Conservation (phyloP, 1,284 basidiomycete genomes). For the Gymnopus androsaceus region DNA sequence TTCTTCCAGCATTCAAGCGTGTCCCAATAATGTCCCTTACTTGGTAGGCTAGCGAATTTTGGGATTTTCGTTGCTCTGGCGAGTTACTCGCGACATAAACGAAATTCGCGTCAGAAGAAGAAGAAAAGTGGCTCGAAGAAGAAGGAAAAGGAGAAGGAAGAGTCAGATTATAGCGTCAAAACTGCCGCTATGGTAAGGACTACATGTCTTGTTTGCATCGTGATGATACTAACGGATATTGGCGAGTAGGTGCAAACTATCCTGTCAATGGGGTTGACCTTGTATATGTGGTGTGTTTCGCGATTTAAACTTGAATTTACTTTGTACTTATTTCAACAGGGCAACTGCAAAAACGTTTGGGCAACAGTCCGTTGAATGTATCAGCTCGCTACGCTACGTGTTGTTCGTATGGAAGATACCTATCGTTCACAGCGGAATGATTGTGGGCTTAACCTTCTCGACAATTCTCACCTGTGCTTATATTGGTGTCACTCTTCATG, state of each 20-base stretch:
- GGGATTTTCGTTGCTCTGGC: conserved; percentile 41
- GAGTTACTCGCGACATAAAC: conserved; percentile 40
- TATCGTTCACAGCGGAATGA: conserved; percentile 32
- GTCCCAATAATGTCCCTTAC: background rate
- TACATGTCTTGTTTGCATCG: background rate
- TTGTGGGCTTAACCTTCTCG: conserved; percentile 34
- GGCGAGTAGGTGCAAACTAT: conserved; percentile 34
- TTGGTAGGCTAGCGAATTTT: conserved; percentile 40
- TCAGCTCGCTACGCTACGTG: conserved; percentile 25
- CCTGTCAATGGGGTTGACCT: conserved; percentile 38
- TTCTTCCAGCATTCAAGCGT: background rate
- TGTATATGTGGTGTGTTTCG: conserved; percentile 38
- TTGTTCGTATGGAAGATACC: conserved; percentile 35
- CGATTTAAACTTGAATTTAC: background rate
- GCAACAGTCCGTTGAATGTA: conserved; percentile 26
- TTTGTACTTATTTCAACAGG: conserved; percentile 17
- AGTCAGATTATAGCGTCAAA: conserved; percentile 35
- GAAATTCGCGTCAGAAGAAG: conserved; percentile 22
- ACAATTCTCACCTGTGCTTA: conserved; percentile 34
- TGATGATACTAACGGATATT: background rate
- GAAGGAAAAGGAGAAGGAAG: conserved; percentile 5
- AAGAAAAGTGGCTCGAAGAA: background rate
- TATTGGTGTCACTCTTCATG: conserved; percentile 33
- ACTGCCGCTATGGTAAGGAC: conserved; percentile 32
- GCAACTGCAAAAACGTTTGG: conserved; percentile 29